Evolutionary conservation across 805 yeast species (phyloP).

Genomic region (Saccharomycopsis microspora): DNA sequence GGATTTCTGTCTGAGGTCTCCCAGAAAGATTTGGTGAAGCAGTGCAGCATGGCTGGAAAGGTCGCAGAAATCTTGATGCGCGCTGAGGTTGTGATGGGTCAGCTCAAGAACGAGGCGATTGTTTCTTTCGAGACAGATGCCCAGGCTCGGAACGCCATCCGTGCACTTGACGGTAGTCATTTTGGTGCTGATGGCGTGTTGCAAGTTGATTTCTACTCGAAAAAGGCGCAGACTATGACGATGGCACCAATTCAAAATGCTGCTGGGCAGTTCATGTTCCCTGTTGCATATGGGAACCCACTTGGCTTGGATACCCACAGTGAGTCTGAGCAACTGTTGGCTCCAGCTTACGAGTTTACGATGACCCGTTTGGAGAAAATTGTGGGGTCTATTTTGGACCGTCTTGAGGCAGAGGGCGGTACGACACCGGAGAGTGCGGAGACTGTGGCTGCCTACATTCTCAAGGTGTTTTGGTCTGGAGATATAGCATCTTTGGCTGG

Average conservation of each 20-base stretch:
- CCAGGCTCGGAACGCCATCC: constrained; percentile 1
- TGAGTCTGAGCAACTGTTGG: no score
- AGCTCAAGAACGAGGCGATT: constrained; percentile 1
- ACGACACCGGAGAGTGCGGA: not conserved
- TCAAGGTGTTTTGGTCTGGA: constrained; percentile 26
- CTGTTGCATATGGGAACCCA: constrained; percentile 14
- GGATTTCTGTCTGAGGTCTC: constrained; percentile 6
- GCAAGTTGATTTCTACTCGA: not conserved
- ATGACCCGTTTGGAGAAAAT: no score
- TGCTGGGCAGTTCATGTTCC: no score
- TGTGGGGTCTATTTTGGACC: no score
- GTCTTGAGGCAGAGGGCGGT: no score
- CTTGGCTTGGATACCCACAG: no score
- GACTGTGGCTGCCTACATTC: constrained; percentile 24
- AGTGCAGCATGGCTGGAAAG: constrained; percentile 10
- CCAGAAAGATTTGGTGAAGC: constrained; percentile 1
- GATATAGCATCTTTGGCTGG: constrained; percentile 16
- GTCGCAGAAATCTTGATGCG: constrained; percentile 8
- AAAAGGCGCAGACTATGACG: no score
- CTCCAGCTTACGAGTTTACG: no score
- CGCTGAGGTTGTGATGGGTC: not conserved
- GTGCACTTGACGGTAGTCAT: not conserved
- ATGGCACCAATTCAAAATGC: no score
- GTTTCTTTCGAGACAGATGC: constrained; percentile 6
- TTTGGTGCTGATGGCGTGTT: not conserved